Percentiles rank a stretch among this genome's conserved stretches.
Evolutionary conservation across 495 filamentous ascomycete genomes (phyloP).

Genomic region (Tuber brumale): DNA sequence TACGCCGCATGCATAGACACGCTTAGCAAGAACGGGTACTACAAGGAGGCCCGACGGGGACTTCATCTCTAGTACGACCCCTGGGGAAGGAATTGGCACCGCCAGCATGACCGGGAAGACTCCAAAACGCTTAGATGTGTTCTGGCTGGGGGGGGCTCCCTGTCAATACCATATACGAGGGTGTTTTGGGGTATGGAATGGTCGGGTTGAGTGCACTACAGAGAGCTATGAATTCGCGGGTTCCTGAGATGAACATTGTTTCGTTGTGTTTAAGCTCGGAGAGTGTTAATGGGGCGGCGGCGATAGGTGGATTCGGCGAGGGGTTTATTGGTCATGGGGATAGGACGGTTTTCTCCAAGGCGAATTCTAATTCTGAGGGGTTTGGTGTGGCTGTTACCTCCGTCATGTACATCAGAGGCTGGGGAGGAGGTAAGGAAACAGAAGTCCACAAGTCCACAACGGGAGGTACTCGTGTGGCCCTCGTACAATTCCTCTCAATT

Average conservation of each 20-base stretch:
- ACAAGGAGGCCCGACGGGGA: not conserved
- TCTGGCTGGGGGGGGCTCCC: conserved; percentile 11
- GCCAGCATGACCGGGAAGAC: not conserved
- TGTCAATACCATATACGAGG: conserved; percentile 26
- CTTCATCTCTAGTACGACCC: conserved; percentile 6
- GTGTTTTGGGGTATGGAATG: conserved; percentile 33
- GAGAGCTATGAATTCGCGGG: conserved; percentile 20
- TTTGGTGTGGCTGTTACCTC: not conserved
- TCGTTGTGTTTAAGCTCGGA: conserved; percentile 27
- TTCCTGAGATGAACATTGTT: conserved; percentile 34
- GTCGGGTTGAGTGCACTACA: conserved; percentile 34
- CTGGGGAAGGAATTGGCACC: not conserved
- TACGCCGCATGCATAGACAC: not conserved
- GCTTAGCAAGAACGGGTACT: not conserved
- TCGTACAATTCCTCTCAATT: conserved; percentile 34
- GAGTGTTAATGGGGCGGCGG: conserved; percentile 28
- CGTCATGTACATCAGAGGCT: conserved; percentile 22
- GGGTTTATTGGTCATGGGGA: conserved; percentile 33
- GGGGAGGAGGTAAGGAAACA: conserved; percentile 9
- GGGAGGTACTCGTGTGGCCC: conserved; percentile 14
- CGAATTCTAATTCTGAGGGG: not conserved
- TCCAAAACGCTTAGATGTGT: conserved; percentile 10
- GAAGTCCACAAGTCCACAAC: conserved; percentile 1
- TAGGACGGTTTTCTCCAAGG: conserved; percentile 21
- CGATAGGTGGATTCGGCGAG: conserved; percentile 38